Evolutionary conservation across 1,284 basidiomycete genomes (phyloP).

Genomic region (Leccinum ponderosum): DNA sequence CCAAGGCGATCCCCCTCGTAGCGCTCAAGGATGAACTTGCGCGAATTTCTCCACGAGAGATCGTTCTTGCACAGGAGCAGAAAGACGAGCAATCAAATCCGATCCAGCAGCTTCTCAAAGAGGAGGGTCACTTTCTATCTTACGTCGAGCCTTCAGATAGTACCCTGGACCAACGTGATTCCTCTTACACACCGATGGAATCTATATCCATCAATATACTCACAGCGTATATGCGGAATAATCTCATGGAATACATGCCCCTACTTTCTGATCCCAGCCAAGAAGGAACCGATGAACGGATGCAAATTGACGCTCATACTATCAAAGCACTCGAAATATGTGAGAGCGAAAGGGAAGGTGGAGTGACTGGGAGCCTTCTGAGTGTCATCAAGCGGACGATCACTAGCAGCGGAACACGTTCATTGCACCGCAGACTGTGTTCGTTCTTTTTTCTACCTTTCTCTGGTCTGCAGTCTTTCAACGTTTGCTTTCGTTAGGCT

Average conservation of each 20-base stretch:
- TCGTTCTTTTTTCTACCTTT: constrained; percentile 28
- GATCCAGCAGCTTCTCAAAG: constrained; percentile 45
- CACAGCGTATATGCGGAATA: constrained; percentile 66
- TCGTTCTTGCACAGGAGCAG: constrained; percentile 66
- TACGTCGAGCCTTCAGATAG: constrained; percentile 32
- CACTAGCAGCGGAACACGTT: constrained; percentile 79
- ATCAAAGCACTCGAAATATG: constrained; percentile 88
- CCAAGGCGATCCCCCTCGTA: constrained; percentile 57
- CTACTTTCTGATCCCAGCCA: constrained; percentile 57
- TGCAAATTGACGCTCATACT: constrained; percentile 92
- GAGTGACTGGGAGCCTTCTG: constrained; percentile 73
- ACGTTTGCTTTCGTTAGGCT: constrained; percentile 47
- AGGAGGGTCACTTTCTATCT: constrained; percentile 56
- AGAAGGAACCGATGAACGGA: constrained; percentile 58
- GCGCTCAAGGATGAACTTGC: constrained; percentile 81
- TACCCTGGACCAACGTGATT: constrained; percentile 2
- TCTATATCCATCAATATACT: constrained; percentile 64
- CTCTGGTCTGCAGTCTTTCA: constrained; percentile 8
- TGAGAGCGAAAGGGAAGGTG: constrained; percentile 75
- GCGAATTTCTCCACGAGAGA: constrained; percentile 79
- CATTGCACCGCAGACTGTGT: constrained; percentile 80
- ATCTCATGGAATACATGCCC: constrained; percentile 83
- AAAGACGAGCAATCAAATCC: constrained; percentile 42
- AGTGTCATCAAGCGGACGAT: constrained; percentile 78
- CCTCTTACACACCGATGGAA: constrained; percentile 45